Evolutionary conservation across 2,329 filamentous ascomycete genomes (phyloP).

Genomic region (Sporothrix protearum): DNA sequence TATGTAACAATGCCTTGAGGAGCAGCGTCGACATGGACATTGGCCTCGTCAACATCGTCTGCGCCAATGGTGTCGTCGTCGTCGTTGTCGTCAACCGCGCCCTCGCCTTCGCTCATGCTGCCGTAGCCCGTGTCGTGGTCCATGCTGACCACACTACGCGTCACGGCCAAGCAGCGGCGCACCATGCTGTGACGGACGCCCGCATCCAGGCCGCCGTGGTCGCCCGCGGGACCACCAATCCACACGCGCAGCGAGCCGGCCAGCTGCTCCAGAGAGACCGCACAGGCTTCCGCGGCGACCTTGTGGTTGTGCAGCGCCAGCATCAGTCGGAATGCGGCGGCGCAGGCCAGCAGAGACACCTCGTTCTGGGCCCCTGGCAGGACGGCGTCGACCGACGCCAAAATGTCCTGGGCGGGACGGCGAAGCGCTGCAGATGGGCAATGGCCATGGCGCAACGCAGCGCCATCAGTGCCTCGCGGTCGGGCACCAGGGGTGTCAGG

Average conservation of each 20-base stretch:
- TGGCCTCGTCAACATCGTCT: not conserved
- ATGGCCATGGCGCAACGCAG: conserved; percentile 59
- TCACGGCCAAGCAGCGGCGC: conserved; percentile 53
- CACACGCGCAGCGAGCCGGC: conserved; percentile 58
- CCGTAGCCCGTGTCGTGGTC: conserved; percentile 57
- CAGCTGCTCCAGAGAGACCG: conserved; percentile 52
- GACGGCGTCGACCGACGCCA: conserved; percentile 50
- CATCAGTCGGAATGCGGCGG: conserved; percentile 57
- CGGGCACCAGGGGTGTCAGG: conserved; percentile 39
- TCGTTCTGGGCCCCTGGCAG: conserved; percentile 34
- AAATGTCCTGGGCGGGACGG: conserved; percentile 44
- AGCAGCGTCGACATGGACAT: not conserved
- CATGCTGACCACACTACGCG: conserved; percentile 57
- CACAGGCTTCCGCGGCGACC: conserved; percentile 46
- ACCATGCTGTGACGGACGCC: conserved; percentile 54
- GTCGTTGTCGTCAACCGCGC: conserved; percentile 25
- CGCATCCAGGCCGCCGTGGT: conserved; percentile 49
- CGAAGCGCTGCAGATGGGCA: conserved; percentile 51
- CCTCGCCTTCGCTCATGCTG: conserved; percentile 52
- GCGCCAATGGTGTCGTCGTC: no score
- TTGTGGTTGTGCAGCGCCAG: conserved; percentile 49
- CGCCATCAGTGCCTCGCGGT: conserved; percentile 54
- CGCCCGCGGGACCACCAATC: conserved; percentile 54
- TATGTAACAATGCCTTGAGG: not conserved
- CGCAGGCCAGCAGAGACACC: conserved; percentile 58